Evolutionary conservation across 768 basidiomycete species (phyloP).

Genomic region (Tricholoma terreum): DNA sequence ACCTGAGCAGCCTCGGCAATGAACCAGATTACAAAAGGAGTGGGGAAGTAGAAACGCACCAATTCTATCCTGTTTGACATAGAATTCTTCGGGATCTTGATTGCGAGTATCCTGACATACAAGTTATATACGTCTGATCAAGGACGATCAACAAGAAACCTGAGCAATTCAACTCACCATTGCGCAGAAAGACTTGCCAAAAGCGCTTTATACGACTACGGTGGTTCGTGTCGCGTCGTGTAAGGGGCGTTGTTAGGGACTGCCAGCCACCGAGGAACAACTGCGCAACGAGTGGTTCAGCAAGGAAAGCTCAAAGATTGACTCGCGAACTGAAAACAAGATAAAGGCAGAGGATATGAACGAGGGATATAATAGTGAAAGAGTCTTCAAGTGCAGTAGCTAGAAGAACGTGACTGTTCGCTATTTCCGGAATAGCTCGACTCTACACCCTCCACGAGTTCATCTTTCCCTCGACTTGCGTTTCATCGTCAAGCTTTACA

Average conservation of each 20-base stretch:
- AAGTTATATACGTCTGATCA: constrained; percentile 20
- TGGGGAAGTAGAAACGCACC: constrained; percentile 47
- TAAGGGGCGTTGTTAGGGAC: constrained; percentile 9
- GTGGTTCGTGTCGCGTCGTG: constrained; percentile 35
- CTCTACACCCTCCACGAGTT: neutral
- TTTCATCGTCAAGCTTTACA: neutral
- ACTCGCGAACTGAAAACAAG: neutral
- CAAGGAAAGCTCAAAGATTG: constrained; percentile 1
- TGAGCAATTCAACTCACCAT: constrained; percentile 24
- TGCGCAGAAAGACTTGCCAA: constrained; percentile 8
- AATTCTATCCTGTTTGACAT: constrained; percentile 96
- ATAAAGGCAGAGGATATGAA: constrained; percentile 1
- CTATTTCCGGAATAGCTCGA: neutral
- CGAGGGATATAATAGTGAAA: constrained; percentile 7
- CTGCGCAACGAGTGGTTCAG: neutral
- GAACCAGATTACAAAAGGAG: constrained; percentile 5
- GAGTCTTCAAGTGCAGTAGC: neutral
- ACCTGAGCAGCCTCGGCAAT: constrained; percentile 44
- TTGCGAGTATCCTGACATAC: constrained; percentile 13
- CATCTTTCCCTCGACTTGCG: neutral
- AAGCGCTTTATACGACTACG: constrained; percentile 5
- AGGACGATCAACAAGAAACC: constrained; percentile 17
- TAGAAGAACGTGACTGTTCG: constrained; percentile 1
- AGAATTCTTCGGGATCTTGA: constrained; percentile 95
- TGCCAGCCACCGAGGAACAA: neutral